Conservation (phyloP, 192 early-diverging fungal genomes). For the Umbelopsis sp. region DNA sequence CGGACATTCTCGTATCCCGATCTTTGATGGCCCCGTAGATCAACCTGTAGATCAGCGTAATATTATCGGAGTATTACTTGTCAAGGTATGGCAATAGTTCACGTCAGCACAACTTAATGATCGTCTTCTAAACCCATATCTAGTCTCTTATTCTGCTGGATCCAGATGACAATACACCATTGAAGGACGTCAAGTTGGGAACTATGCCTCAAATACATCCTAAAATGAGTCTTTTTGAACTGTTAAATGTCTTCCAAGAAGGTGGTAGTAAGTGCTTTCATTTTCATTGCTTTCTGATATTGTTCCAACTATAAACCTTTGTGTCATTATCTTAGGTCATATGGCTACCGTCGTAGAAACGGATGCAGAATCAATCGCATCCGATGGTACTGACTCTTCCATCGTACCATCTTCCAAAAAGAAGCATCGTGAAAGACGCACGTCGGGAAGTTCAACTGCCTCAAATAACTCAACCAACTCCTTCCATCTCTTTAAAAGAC, state of each 20-base stretch:
- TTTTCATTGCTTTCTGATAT: background rate
- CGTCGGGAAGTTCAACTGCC: conserved; percentile 1
- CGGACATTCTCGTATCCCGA: conserved; percentile 69
- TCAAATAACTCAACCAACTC: background rate
- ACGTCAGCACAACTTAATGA: background rate
- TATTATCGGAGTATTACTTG: conserved; percentile 26
- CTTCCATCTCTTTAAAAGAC: conserved; percentile 8
- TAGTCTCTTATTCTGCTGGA: conserved; percentile 62
- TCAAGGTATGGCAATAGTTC: conserved; percentile 12
- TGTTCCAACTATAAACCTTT: background rate
- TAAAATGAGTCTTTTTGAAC: conserved; percentile 51
- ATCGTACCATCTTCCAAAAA: conserved; percentile 6
- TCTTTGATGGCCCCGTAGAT: conserved; percentile 45
- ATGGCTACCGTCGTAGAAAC: conserved; percentile 65
- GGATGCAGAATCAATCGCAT: conserved; percentile 6
- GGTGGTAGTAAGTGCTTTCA: conserved; percentile 51
- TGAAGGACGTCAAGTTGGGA: conserved; percentile 12
- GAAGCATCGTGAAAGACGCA: conserved; percentile 3
- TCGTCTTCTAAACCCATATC: conserved; percentile 9
- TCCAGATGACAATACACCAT: conserved; percentile 32
- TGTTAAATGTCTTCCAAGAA: conserved; percentile 76
- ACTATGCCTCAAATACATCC: conserved; percentile 31
- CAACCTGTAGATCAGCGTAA: conserved; percentile 5
- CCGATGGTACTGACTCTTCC: conserved; percentile 22
- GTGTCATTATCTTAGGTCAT: conserved; percentile 35